Percentiles rank a stretch among this genome's conserved stretches.
These are phyloP conservation scores for Dissophora ornata DNA, from an alignment of 192 early-diverging fungal species.

Conservation along the genomic window DNA sequence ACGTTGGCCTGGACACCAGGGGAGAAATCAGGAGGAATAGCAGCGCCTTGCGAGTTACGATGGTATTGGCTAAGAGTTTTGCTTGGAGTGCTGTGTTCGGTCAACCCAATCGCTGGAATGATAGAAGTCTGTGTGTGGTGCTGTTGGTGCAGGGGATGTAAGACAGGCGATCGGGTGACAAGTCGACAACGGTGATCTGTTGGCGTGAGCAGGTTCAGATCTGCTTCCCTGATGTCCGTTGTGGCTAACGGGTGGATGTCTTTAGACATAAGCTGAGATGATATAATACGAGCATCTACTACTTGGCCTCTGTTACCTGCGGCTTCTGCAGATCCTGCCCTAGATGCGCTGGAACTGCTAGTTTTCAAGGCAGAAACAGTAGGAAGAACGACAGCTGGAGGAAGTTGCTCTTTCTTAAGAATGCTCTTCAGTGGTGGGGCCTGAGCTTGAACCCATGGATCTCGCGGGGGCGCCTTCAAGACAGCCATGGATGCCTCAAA, in stretches of 20 bases:
- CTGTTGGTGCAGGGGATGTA: constrained; percentile 5
- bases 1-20: constrained; percentile 41
- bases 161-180: constrained; percentile 7
- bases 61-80: not conserved
- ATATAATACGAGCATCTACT: no score
- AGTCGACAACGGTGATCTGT: constrained; percentile 15
- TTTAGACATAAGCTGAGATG: no score
- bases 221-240: not conserved
- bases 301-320: no score
- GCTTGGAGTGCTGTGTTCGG: no score
- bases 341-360: not conserved
- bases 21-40: constrained; percentile 20
- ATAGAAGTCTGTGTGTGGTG: not conserved
- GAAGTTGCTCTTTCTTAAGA: constrained; percentile 29
- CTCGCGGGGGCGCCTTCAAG: not conserved
- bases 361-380: no score
- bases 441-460: not conserved
- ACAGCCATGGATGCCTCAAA: constrained; percentile 7
- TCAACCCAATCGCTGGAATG: no score
- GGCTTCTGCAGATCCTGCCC: no score
- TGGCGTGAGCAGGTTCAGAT: not conserved
- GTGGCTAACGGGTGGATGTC: constrained; percentile 10
- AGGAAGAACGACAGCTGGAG: no score
- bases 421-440: constrained; percentile 4
- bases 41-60: constrained; percentile 9